Evolutionary conservation across 2,329 filamentous ascomycete species (phyloP).

Genomic region (Lachnellula subtilissima): DNA sequence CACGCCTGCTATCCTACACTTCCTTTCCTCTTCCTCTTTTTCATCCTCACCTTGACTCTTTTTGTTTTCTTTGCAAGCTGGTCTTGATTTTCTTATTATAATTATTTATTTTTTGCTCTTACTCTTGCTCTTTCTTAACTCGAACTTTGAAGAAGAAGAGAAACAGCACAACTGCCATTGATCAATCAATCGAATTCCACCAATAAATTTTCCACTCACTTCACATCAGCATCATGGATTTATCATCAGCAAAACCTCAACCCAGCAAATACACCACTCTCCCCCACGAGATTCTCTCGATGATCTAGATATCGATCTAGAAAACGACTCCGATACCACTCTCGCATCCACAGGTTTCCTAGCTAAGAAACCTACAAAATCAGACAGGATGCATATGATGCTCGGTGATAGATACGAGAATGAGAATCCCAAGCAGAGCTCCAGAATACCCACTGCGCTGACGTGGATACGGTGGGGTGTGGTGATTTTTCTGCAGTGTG

Average conservation of each 20-base stretch:
- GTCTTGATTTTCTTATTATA: not conserved
- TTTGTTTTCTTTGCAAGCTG: not conserved
- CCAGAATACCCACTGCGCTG: conserved; percentile 12
- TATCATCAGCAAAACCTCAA: not conserved
- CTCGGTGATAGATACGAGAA: conserved; percentile 3
- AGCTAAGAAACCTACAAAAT: not conserved
- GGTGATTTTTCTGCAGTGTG: conserved; percentile 24
- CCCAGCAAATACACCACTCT: conserved; percentile 1
- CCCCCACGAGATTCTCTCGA: not conserved
- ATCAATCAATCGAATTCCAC: no score
- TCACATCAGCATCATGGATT: not conserved
- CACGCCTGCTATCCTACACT: not conserved
- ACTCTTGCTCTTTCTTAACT: not conserved
- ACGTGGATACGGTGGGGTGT: conserved; percentile 28
- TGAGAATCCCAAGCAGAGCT: not conserved
- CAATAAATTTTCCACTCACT: no score
- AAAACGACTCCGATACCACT: conserved; percentile 25
- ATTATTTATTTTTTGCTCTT: no score
- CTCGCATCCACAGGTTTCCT: conserved; percentile 23
- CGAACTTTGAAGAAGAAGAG: no score
- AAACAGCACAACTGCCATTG: no score
- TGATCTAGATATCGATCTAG: conserved; percentile 11
- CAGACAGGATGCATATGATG: conserved; percentile 1
- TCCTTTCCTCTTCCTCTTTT: not conserved
- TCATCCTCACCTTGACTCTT: not conserved